A percentile compares a stretch with the other conserved stretches of the same genome.
phyloP scores from a whole-genome alignment of 2,329 filamentous ascomycete species.

The Pestalotiopsis fici region DNA sequence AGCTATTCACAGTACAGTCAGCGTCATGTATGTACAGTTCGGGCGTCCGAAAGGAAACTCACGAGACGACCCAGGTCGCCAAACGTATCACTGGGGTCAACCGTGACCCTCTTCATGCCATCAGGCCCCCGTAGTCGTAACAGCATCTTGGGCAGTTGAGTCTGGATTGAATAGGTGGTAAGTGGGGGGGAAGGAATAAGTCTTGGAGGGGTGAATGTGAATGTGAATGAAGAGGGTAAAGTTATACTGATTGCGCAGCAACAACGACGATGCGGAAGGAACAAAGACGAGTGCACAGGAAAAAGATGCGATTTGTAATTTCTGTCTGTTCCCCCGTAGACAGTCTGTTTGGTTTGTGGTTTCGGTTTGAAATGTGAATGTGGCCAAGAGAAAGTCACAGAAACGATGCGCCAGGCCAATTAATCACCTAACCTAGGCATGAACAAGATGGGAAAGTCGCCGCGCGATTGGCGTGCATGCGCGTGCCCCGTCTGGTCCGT shows the following conservation, averaged over 20 bases:
- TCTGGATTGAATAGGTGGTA: not conserved
- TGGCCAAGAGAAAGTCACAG: not conserved
- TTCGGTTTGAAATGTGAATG: not conserved
- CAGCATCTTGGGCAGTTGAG: conserved; percentile 62
- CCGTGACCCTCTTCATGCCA: conserved; percentile 84
- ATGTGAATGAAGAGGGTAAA: not conserved
- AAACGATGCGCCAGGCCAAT: not conserved
- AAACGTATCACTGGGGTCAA: conserved; percentile 76
- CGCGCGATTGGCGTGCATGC: not conserved
- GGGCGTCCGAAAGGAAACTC: conserved; percentile 6
- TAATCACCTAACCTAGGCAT: not conserved
- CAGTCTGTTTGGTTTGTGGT: not conserved
- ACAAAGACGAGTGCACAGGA: not conserved
- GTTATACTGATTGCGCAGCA: conserved; percentile 1
- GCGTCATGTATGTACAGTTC: not conserved
- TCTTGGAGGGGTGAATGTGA: not conserved
- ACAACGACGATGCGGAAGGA: not conserved
- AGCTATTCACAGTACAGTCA: conserved; percentile 43
- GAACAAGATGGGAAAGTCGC: not conserved
- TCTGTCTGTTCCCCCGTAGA: not conserved
- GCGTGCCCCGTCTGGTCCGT: not conserved
- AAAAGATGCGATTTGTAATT: not conserved
- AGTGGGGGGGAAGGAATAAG: not conserved
- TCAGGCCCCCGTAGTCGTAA: conserved; percentile 87
- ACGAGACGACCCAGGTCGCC: conserved; percentile 58